Evolutionary conservation across 495 filamentous ascomycete genomes (phyloP).

Genomic region (Melanomma pulvis-pyrius): DNA sequence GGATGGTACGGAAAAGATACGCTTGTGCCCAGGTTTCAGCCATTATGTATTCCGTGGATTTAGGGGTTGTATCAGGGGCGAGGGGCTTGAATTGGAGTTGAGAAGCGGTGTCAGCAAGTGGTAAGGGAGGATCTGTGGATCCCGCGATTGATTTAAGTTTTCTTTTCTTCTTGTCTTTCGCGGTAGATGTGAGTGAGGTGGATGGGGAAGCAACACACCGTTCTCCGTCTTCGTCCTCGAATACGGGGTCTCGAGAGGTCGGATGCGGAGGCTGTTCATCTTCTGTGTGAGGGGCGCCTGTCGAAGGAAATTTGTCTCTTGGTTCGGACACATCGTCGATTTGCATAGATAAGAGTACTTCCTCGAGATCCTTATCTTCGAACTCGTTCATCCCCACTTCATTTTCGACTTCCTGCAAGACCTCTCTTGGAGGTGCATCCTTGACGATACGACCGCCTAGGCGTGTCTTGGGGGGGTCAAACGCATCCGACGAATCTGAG

Average conservation of each 20-base stretch:
- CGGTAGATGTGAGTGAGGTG: background rate
- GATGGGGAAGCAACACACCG: background rate
- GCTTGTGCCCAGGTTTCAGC: slow-evolving; percentile 25
- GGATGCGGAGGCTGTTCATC: no score
- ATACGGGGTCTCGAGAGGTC: background rate
- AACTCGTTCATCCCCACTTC: background rate
- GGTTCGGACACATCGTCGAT: background rate
- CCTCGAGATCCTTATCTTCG: background rate
- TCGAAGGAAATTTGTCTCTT: no score
- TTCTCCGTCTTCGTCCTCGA: no score
- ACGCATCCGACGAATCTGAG: slow-evolving; percentile 9
- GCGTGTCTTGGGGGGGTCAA: background rate
- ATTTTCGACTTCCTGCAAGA: background rate
- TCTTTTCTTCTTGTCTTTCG: background rate
- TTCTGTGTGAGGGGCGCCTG: no score
- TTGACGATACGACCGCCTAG: background rate
- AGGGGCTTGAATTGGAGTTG: slow-evolving; percentile 1
- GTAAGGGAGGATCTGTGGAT: background rate
- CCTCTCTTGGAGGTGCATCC: background rate
- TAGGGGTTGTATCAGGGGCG: background rate
- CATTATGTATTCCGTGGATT: slow-evolving; percentile 21
- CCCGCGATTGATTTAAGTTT: background rate
- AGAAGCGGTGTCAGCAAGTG: background rate
- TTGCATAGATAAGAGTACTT: background rate
- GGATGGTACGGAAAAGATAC: slow-evolving; percentile 31